Percentiles rank a stretch among this genome's conserved stretches.
Conservation (phyloP, 768 basidiomycete genomes). For the Chalciporus piperatus region DNA sequence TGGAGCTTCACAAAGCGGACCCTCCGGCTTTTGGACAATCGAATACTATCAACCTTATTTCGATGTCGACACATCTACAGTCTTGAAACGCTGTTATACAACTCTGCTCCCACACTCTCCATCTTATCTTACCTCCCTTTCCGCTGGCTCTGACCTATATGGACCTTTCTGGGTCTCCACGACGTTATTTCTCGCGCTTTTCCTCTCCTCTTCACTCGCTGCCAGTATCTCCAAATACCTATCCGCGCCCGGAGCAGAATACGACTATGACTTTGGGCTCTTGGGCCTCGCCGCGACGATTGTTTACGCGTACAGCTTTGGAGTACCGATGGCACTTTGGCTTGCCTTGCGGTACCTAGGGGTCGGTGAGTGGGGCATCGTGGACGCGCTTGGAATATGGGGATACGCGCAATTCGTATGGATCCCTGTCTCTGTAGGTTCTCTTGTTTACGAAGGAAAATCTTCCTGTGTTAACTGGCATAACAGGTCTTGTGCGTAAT, state of each 20-base stretch:
- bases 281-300: conserved; percentile 79
- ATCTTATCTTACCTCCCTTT: conserved; percentile 61
- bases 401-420: conserved; percentile 82
- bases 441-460: not conserved
- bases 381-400: conserved; percentile 80
- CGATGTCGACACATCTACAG: conserved; percentile 81
- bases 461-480: not conserved
- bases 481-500: conserved; percentile 79
- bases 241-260: conserved; percentile 50
- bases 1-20: conserved; percentile 40
- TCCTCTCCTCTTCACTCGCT: conserved; percentile 90
- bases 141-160: conserved; percentile 60
- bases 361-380: conserved; percentile 84
- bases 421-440: conserved; percentile 80
- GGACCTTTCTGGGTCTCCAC: conserved; percentile 98
- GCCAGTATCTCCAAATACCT: conserved; percentile 88
- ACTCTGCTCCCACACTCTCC: conserved; percentile 74
- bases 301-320: conserved; percentile 87
- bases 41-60: conserved; percentile 90
- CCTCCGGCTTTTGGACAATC: conserved; percentile 69
- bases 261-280: conserved; percentile 84
- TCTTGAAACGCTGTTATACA: conserved; percentile 70
- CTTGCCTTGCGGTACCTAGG: conserved; percentile 79
- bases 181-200: conserved; percentile 89
- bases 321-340: conserved; percentile 82